These are phyloP conservation scores for Usnea hakonensis DNA, from an alignment of 495 filamentous ascomycete species.

Conservation along the genomic window DNA sequence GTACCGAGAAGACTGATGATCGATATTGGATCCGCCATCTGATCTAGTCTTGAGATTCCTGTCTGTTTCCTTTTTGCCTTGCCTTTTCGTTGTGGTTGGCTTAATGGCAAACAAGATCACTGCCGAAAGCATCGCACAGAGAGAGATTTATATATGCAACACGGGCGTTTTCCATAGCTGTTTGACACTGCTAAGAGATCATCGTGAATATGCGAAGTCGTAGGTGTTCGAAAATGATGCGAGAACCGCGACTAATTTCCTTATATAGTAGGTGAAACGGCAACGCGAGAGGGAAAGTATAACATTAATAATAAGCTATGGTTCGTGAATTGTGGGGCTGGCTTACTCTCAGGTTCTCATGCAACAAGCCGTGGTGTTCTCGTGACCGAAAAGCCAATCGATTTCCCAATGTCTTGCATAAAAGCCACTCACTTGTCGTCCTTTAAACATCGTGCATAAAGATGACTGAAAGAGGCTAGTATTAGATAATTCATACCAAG, in stretches of 20 bases:
- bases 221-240: too few relatives aligned
- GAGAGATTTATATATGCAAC: too few relatives aligned
- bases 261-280: too few relatives aligned
- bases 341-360: neutral
- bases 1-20: constrained; percentile 6
- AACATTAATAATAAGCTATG: neutral
- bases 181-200: too few relatives aligned
- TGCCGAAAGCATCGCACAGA: too few relatives aligned
- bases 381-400: neutral
- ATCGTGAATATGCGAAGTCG: too few relatives aligned
- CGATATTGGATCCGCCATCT: constrained; percentile 7
- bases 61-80: neutral
- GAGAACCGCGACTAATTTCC: too few relatives aligned
- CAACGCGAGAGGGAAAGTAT: neutral
- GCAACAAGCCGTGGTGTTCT: neutral
- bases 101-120: too few relatives aligned
- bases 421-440: neutral
- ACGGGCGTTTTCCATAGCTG: too few relatives aligned
- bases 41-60: neutral
- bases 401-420: neutral
- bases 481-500: neutral
- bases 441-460: neutral
- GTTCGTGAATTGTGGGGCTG: neutral
- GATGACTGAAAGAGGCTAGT: neutral
- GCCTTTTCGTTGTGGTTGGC: too few relatives aligned